Percentiles rank a stretch among this genome's conserved stretches.
These are phyloP conservation scores for Madurella fahalii DNA, from an alignment of 2,329 filamentous ascomycete species.

Conservation along the genomic window DNA sequence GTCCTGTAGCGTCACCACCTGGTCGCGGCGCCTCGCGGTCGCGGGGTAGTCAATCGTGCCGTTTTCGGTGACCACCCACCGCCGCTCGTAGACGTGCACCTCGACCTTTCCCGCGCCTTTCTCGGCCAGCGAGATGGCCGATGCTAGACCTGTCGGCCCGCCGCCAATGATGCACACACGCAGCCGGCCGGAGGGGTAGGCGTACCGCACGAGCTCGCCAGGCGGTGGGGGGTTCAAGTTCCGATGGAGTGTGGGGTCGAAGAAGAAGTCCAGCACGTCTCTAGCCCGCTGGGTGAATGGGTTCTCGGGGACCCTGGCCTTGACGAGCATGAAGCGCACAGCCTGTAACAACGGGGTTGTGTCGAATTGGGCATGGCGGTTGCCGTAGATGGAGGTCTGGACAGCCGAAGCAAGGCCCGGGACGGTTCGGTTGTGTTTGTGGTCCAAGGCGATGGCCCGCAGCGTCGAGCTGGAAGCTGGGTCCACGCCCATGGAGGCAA, in stretches of 20 bases:
- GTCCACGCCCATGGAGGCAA: constrained; percentile 29
- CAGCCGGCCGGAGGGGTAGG: constrained; percentile 29
- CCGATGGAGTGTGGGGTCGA: constrained; percentile 32
- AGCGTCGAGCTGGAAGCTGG: constrained; percentile 24
- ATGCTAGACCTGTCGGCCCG: constrained; percentile 32
- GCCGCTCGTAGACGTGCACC: constrained; percentile 35
- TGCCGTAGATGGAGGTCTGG: constrained; percentile 28
- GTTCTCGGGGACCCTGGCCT: constrained; percentile 25
- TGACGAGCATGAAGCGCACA: constrained; percentile 35
- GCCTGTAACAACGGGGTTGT: constrained; percentile 32
- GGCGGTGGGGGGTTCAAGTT: constrained; percentile 25
- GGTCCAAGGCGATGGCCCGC: constrained; percentile 30
- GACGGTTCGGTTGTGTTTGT: constrained; percentile 23
- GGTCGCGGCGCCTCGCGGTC: constrained; percentile 31
- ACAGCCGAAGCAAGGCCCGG: constrained; percentile 29
- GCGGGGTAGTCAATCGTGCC: constrained; percentile 31
- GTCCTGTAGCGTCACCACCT: constrained; percentile 36
- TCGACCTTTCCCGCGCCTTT: constrained; percentile 31
- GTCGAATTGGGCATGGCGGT: constrained; percentile 30
- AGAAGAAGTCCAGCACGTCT: constrained; percentile 34
- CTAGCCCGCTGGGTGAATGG: constrained; percentile 26
- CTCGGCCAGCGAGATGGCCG: constrained; percentile 34
- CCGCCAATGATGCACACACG: constrained; percentile 33
- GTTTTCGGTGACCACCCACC: constrained; percentile 28
- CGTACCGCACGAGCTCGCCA: constrained; percentile 25